Percentiles rank a stretch among this genome's conserved stretches.
Evolutionary conservation across 805 yeast genomes (phyloP).

Genomic region (Peterozyma toletana): DNA sequence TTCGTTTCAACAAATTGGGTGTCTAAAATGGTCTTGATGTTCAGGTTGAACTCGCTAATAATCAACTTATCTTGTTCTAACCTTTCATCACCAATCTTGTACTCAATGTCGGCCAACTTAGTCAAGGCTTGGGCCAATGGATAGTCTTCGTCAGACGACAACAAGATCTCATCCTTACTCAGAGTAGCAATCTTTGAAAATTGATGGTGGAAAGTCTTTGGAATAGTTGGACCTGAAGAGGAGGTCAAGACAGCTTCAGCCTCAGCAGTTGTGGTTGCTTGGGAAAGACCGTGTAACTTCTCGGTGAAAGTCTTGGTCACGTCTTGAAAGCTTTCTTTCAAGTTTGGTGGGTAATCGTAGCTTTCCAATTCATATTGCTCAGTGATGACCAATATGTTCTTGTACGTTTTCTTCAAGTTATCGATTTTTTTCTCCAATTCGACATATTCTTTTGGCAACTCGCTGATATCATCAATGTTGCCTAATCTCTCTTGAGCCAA

Average conservation of each 20-base stretch:
- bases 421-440: constrained; percentile 64
- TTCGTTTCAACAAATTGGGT: constrained; percentile 55
- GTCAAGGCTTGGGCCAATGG: constrained; percentile 48
- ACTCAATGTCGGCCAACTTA: constrained; percentile 48
- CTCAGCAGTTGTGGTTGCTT: constrained; percentile 60
- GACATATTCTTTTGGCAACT: constrained; percentile 67
- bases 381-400: constrained; percentile 40
- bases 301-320: constrained; percentile 50
- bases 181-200: constrained; percentile 42
- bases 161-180: constrained; percentile 16
- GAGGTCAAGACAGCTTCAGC: constrained; percentile 48
- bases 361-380: constrained; percentile 66
- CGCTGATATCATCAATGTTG: constrained; percentile 59
- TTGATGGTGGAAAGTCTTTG: constrained; percentile 72
- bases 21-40: constrained; percentile 44
- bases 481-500: constrained; percentile 59
- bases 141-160: constrained; percentile 29
- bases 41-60: constrained; percentile 49
- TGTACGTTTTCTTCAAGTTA: constrained; percentile 52
- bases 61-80: constrained; percentile 63
- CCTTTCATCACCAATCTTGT: constrained; percentile 60
- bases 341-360: constrained; percentile 79
- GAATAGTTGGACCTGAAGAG: constrained; percentile 29
- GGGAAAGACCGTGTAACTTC: constrained; percentile 52
- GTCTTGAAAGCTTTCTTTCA: constrained; percentile 58